Conservation (phyloP, 108 stramenopile species). For the Poteriospumella lacustris region DNA sequence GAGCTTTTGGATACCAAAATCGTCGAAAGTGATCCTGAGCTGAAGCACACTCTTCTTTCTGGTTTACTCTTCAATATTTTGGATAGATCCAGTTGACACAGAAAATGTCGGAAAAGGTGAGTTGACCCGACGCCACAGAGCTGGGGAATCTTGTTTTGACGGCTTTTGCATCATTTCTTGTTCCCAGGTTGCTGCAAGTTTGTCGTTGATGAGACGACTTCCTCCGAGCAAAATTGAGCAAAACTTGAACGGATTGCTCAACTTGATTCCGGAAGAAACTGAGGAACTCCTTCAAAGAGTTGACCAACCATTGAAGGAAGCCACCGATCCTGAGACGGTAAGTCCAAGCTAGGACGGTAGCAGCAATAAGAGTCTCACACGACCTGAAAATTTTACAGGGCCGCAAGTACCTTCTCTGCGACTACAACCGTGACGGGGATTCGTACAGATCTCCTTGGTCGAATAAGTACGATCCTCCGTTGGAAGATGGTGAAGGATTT, state of each 20-base stretch:
- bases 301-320: conserved; percentile 56
- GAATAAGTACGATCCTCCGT: conserved; percentile 55
- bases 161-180: too few relatives aligned
- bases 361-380: too few relatives aligned
- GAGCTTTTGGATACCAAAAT: too few relatives aligned
- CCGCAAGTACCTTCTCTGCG: conserved; percentile 52
- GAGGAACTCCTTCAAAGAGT: conserved; percentile 61
- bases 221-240: conserved; percentile 59
- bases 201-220: conserved; percentile 50
- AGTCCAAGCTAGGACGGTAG: too few relatives aligned
- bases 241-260: conserved; percentile 52
- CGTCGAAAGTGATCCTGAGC: too few relatives aligned
- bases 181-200: background rate
- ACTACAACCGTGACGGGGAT: conserved; percentile 61
- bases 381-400: too few relatives aligned
- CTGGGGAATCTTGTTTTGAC: too few relatives aligned
- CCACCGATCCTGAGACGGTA: conserved; percentile 44
- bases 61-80: too few relatives aligned
- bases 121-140: too few relatives aligned
- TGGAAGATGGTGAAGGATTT: conserved; percentile 57
- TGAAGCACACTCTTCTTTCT: too few relatives aligned
- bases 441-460: conserved; percentile 52
- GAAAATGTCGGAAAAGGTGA: too few relatives aligned
- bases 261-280: conserved; percentile 47
- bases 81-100: too few relatives aligned